Evolutionary conservation across 1,139 yeast genomes (phyloP).

Genomic region (Kurtzmaniella quercitrusa): DNA sequence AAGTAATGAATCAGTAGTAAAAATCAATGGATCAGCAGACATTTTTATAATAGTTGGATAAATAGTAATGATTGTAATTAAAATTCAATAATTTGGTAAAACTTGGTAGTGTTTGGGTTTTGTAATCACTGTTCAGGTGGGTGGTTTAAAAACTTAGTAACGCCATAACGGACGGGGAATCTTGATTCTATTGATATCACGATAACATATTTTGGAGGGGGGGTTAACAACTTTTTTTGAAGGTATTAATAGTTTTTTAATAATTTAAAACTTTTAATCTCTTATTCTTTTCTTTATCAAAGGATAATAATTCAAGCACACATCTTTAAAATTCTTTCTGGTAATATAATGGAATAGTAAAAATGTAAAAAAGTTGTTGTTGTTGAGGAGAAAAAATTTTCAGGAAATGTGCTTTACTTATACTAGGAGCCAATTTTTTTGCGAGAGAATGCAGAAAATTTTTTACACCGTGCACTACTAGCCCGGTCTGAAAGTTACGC

Average conservation of each 20-base stretch:
- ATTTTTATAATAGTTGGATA: constrained; percentile 12
- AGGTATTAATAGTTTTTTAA: constrained; percentile 12
- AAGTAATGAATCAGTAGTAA: constrained; percentile 25
- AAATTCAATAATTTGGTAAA: not conserved
- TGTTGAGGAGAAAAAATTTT: constrained; percentile 9
- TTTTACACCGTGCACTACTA: not conserved
- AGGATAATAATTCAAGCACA: constrained; percentile 28
- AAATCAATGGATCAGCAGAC: constrained; percentile 25
- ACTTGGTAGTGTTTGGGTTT: not conserved
- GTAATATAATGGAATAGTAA: constrained; percentile 13
- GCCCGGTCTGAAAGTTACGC: not conserved
- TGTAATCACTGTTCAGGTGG: not conserved
- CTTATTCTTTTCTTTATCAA: constrained; percentile 7
- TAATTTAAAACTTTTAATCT: constrained; percentile 9
- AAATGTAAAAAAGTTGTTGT: constrained; percentile 11
- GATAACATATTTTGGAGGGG: constrained; percentile 20
- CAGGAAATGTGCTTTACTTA: not conserved
- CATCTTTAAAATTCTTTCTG: constrained; percentile 18
- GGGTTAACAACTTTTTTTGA: constrained; percentile 12
- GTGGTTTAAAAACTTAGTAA: constrained; percentile 9
- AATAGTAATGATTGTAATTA: not conserved
- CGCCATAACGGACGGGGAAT: constrained; percentile 31
- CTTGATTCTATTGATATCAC: constrained; percentile 16
- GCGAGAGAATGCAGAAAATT: not conserved
- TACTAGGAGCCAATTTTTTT: constrained; percentile 2